Base-by-base conservation (phyloP, 176 grass and related monocot species). In the Thalia dealbata region DNA sequence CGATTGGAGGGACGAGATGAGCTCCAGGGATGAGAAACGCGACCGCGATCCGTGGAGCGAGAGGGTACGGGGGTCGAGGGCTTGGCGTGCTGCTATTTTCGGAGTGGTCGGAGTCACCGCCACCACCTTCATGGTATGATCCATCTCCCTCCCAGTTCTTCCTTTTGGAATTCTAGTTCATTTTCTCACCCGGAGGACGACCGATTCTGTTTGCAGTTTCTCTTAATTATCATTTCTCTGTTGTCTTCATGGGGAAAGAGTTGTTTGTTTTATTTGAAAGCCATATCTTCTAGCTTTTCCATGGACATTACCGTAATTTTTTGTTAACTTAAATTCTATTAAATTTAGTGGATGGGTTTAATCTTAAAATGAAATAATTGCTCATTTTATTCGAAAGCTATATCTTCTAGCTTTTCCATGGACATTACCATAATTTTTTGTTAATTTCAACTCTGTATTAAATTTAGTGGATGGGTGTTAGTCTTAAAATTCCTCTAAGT, bases 71-170 rank as follows among this genome's bases (percentile, higher is more conserved):
- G 79, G 75, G 28, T 83, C 84, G 67, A 93, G 81, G 81, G 87
- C 90, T 55, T 99, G 95, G 95, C 87, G 90, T 15, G 41, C 88
- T 62, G 76, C 88, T 78, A 69, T 99, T 41, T 88, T 99, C 80
- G 95, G 87, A 78, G 43, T 99, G 22, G 86, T 99, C 61, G 90
- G 95, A 44, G 95, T 79, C 79, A 83, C 95, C 52, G 84, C 85
- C 54, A 89, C 90, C 14, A 86, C 83, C 64, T 67, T 93, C 52
- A 85, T 90, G 62, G 95, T 93, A 68, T 44, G 65, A 68, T 43
- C 32, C 32, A 38, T 38, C 9, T 44, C 38, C 38, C 35, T 13
- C 52, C 12, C 13, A 7, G 9, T 18, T 23, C 62, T 18, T 23
- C 62, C 28, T 14, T 21, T 26, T 2, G 18, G 22, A n/a, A 24